Conservation (phyloP, 1,284 basidiomycete genomes). For the Cutaneotrichosporon mucoides region DNA sequence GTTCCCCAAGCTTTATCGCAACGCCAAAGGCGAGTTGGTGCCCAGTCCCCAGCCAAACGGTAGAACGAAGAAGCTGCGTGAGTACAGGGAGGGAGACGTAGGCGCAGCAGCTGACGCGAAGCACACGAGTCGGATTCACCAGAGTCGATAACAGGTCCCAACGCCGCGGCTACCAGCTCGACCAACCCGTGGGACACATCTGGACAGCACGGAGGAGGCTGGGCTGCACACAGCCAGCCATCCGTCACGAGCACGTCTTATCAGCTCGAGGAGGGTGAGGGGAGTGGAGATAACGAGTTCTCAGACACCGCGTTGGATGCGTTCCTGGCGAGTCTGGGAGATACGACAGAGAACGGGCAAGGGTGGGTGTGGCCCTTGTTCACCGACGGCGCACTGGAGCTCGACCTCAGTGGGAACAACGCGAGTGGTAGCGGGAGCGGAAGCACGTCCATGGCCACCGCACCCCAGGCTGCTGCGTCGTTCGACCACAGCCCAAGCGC, state of each 20-base stretch:
- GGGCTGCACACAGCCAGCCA: slow-evolving; percentile 4
- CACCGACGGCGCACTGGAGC: slow-evolving; percentile 14
- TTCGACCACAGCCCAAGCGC: slow-evolving; percentile 1
- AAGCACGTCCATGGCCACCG: neutral
- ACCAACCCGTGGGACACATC: slow-evolving; percentile 11
- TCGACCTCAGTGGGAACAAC: slow-evolving; percentile 9
- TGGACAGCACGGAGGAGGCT: neutral
- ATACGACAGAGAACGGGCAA: slow-evolving; percentile 10
- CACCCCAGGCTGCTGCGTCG: neutral
- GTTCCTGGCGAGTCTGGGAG: slow-evolving; percentile 16
- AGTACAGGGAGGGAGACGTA: neutral
- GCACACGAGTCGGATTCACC: slow-evolving; percentile 10
- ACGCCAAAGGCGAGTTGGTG: slow-evolving; percentile 23
- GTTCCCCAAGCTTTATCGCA: slow-evolving; percentile 24
- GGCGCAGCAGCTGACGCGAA: neutral
- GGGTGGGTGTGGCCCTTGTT: slow-evolving; percentile 20
- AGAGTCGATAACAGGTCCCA: neutral
- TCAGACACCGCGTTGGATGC: slow-evolving; percentile 16
- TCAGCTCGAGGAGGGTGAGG: slow-evolving; percentile 7
- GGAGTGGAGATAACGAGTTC: slow-evolving; percentile 6
- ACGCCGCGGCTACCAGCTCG: neutral
- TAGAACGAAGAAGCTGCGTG: slow-evolving; percentile 20
- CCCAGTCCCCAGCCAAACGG: slow-evolving; percentile 27
- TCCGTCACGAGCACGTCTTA: neutral
- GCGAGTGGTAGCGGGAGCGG: neutral